A percentile compares a stretch with the other conserved stretches of the same genome.
Conservation (phyloP, 2,329 filamentous ascomycete genomes). For the Aspergillus ochraceoroseus region DNA sequence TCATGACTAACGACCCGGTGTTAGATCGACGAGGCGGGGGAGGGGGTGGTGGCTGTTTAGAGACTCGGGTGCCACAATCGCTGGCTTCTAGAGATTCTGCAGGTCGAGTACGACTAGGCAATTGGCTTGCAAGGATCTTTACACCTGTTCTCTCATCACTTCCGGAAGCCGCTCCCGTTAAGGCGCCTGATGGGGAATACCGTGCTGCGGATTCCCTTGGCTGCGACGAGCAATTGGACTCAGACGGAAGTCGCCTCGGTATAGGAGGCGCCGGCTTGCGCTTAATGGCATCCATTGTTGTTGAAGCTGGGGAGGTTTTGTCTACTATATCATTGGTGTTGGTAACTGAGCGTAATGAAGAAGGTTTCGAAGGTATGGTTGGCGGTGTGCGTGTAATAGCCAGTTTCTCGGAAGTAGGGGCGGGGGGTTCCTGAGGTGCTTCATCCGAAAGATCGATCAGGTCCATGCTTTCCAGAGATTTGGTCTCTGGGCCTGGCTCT, state of each 20-base stretch:
- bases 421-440: conserved; percentile 16
- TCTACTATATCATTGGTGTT: conserved; percentile 21
- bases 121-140: conserved; percentile 14
- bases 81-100: conserved; percentile 9
- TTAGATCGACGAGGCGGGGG: conserved; percentile 33
- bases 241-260: conserved; percentile 32
- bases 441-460: conserved; percentile 42
- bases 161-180: not conserved
- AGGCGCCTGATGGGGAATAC: not conserved
- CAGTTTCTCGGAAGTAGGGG: conserved; percentile 17
- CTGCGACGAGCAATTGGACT: conserved; percentile 7
- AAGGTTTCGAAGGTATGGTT: conserved; percentile 45
- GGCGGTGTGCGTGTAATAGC: conserved; percentile 32
- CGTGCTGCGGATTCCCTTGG: not conserved
- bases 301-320: conserved; percentile 8
- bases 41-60: conserved; percentile 29
- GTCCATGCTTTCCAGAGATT: conserved; percentile 30
- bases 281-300: conserved; percentile 23
- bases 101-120: conserved; percentile 1
- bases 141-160: not conserved
- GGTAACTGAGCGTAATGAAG: conserved; percentile 36
- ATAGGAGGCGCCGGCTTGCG: conserved; percentile 38
- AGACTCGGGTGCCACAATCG: conserved; percentile 8
- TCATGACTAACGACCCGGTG: conserved; percentile 23
- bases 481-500: conserved; percentile 19